phyloP scores from a whole-genome alignment of 2,329 filamentous ascomycete species.

The Eutypella sp. region DNA sequence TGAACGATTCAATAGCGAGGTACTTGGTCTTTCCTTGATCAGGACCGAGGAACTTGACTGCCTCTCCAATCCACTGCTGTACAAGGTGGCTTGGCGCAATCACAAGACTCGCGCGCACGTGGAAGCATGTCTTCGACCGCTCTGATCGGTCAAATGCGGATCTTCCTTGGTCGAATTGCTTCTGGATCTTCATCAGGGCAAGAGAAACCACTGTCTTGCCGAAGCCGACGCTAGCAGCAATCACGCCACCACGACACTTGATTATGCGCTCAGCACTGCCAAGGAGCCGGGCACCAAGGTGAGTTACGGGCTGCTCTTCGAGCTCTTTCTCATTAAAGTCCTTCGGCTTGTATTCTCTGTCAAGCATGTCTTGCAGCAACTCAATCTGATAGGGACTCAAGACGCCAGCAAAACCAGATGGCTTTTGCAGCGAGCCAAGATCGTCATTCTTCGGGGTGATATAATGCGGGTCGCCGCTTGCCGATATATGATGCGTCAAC shows the following conservation, averaged over 20 bases:
- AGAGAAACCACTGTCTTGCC: conserved; percentile 40
- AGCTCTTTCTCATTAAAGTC: conserved; percentile 32
- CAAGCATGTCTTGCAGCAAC: conserved; percentile 29
- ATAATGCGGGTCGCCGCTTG: no score
- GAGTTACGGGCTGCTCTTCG: conserved; percentile 31
- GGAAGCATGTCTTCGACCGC: conserved; percentile 12
- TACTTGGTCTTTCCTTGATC: conserved; percentile 10
- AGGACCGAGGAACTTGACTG: conserved; percentile 27
- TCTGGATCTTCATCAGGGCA: conserved; percentile 29
- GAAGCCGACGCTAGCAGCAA: conserved; percentile 40
- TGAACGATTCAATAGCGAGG: conserved; percentile 18
- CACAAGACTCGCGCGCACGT: conserved; percentile 33
- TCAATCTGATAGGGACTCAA: conserved; percentile 19
- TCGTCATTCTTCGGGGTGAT: neutral
- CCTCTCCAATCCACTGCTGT: conserved; percentile 33
- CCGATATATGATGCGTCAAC: no score
- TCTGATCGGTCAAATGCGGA: conserved; percentile 14
- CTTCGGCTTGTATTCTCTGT: conserved; percentile 14
- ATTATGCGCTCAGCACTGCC: conserved; percentile 25
- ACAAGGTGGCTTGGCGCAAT: conserved; percentile 36
- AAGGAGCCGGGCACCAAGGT: conserved; percentile 29
- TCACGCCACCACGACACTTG: conserved; percentile 31
- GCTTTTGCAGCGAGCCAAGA: neutral
- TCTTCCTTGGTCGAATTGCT: conserved; percentile 11
- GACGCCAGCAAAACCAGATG: neutral